A percentile compares a stretch with the other conserved stretches of the same genome.
phyloP scores from a whole-genome alignment of 495 filamentous ascomycete species.

The Antarctomyces pellizariae region DNA sequence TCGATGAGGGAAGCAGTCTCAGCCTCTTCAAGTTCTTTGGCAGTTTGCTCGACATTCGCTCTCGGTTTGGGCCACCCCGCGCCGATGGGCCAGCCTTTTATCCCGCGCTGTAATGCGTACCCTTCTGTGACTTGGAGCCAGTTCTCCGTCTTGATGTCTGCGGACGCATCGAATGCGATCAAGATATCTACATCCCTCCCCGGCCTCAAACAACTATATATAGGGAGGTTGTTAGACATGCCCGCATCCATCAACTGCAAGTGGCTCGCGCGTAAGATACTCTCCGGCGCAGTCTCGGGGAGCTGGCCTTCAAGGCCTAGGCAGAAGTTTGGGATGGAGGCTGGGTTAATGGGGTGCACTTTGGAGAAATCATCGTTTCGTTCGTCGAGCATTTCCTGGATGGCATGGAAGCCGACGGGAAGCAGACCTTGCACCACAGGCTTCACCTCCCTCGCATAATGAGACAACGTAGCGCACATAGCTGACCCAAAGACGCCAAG shows the following conservation, averaged over 20 bases:
- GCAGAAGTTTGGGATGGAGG: slow-evolving; percentile 66
- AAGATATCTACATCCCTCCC: slow-evolving; percentile 76
- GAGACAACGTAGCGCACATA: slow-evolving; percentile 82
- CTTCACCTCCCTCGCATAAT: slow-evolving; percentile 85
- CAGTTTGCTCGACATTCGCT: slow-evolving; percentile 27
- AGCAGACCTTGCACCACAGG: slow-evolving; percentile 51
- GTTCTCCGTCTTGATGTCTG: slow-evolving; percentile 68
- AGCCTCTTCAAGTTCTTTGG: slow-evolving; percentile 41
- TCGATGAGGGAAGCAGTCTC: slow-evolving; percentile 33
- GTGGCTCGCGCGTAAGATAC: slow-evolving; percentile 40
- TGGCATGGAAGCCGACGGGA: slow-evolving; percentile 45
- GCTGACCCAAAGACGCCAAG: slow-evolving; percentile 89
- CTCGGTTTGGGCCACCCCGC: slow-evolving; percentile 60
- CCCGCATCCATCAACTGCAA: slow-evolving; percentile 90
- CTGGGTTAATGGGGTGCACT: slow-evolving; percentile 81
- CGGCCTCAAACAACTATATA: slow-evolving; percentile 77
- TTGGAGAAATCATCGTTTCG: slow-evolving; percentile 63
- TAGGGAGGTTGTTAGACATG: slow-evolving; percentile 92
- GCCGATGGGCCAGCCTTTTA: slow-evolving; percentile 85
- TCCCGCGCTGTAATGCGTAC: slow-evolving; percentile 65
- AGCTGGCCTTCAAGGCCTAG: slow-evolving; percentile 55
- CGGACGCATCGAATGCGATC: slow-evolving; percentile 71
- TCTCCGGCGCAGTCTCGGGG: slow-evolving; percentile 48
- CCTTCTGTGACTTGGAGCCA: slow-evolving; percentile 87
- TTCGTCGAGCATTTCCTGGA: slow-evolving; percentile 74